Evolutionary conservation across 352 stramenopile species (phyloP), one percentile per base, ranked within the genome.

Genomic region (Phytopythium vexans): DNA sequence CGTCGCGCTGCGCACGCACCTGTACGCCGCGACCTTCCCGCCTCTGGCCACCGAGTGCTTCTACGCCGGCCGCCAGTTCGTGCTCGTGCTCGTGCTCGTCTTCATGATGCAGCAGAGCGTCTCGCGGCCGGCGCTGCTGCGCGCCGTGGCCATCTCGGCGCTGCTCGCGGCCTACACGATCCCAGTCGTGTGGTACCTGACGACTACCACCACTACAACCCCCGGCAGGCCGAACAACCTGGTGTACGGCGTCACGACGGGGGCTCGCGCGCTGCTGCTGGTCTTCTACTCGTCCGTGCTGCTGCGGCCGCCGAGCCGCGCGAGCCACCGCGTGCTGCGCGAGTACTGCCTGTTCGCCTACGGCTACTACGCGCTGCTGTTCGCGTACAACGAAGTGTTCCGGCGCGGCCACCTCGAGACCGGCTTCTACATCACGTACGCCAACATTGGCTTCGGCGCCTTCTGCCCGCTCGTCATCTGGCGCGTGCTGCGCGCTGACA

Each of bases 401-500:
- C 63, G 45, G 4, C 41, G 61, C n/a, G 15, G 44, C 8, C 33
- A 47, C 33, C 15, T 60, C 27, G 51, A 63, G 8, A 11, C 55
- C 1, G 54, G 33, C 37, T 56, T 56, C 43, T 41, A 47, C 14
- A 36, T 66, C 6, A 53, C 44, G 8, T 66, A 62, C 47, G 34
- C 38, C 12, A 54, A 54, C 43, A n/a, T 64, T 8, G 38, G 53
- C n/a, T 48, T 50, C 3, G 54, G 52, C 2, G 57, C 62, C 4
- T 36, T 74, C 27, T 63, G 54, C 34, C 70, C 71, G 6, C 46
- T 76, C 8, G 55, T 83, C 8, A 77, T 81, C 37, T 86, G 70
- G 63, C 57, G 67, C 7, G 57, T 83, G 2, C 60, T 86, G 8
- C 65, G 68, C 37, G 60, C 70, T 0, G 75, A 86, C 37, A 82